Conservation (phyloP, 1,284 basidiomycete genomes). For the Vanrija humicola region DNA sequence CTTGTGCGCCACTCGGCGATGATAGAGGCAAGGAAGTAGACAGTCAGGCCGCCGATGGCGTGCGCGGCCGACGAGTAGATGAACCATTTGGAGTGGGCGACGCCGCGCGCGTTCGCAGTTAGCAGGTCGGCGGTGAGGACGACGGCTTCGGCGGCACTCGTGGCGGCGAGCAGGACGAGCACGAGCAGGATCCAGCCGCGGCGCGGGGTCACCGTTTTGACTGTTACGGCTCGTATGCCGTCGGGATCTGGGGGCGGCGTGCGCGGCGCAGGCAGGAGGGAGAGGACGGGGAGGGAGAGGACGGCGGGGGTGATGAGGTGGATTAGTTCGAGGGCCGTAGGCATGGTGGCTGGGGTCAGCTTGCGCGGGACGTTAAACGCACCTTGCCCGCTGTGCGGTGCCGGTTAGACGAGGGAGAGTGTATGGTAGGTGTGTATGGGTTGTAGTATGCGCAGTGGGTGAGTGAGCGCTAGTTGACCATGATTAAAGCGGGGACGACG, state of each 20-base stretch:
- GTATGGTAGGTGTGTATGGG: neutral
- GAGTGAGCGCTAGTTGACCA: too few species aligned
- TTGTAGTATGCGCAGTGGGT: too few species aligned
- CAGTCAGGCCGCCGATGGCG: slow-evolving; percentile 30
- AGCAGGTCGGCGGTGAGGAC: slow-evolving; percentile 29
- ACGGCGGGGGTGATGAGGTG: slow-evolving; percentile 24
- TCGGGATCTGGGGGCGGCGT: slow-evolving; percentile 10
- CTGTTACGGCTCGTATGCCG: slow-evolving; percentile 38
- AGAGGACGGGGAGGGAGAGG: slow-evolving; percentile 31
- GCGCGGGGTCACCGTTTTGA: slow-evolving; percentile 38
- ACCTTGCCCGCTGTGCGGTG: neutral
- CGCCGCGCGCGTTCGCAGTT: slow-evolving; percentile 1
- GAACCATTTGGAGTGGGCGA: slow-evolving; percentile 11
- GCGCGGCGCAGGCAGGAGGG: slow-evolving; percentile 9
- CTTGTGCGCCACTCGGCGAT: slow-evolving; percentile 32
- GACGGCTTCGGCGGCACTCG: slow-evolving; percentile 25
- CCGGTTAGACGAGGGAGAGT: neutral
- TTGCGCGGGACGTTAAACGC: neutral
- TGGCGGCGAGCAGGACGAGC: slow-evolving; percentile 28
- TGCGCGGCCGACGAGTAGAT: slow-evolving; percentile 15
- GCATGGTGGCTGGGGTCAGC: slow-evolving; percentile 4
- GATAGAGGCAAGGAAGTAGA: slow-evolving; percentile 32
- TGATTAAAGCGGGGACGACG: too few species aligned
- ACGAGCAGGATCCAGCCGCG: slow-evolving; percentile 31
- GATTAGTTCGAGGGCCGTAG: slow-evolving; percentile 13